Base-by-base conservation (phyloP, 371 early-diverging fungal genomes). In the Apophysomyces ossiformis region DNA sequence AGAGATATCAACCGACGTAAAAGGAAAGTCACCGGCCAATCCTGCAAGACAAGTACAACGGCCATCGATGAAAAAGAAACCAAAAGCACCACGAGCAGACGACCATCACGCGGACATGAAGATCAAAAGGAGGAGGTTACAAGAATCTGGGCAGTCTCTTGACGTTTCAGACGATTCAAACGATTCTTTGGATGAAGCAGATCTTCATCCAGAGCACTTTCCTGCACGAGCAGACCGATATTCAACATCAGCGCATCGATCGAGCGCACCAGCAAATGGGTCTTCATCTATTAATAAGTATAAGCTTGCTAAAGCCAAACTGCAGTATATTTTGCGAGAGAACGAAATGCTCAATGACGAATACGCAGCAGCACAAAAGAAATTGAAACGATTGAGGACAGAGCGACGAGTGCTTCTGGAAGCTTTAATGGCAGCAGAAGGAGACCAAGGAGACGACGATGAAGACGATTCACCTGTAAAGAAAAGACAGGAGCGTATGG, bases 311-410 rank as follows among this genome's bases (percentile, higher is more conserved):
- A 87, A 86, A 70, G 86, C 84, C 32, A 85, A 86, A 60, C 75
- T 83, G 43, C 73, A 67, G 9, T 87, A 87, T 57, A 80, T 86
- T 41, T 62, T 79, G 58, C 81, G 84, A 63, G 86, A 87, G 63
- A 84, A 86, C 46, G 86, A 85, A 39, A 78, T 83, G 68, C 77
- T 87, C 9, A 79, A 75, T 36, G 74, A 81, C 7, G 87, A 87
- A 64, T 86, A 78, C 37, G 74, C 71, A 18, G 70, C 77, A 13
- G 56, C 74, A 16, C 82, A 81, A 61, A 81, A 80, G 69, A 83
- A 84, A 36, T 37, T 87, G 37, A 76, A 71, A 36, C 67, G 85
- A 46, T 61, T 87, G 61, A 77, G 75, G 44, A 82, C 83, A 11
- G 87, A 87, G 56, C 69, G 85, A 39, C 74, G 76, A 44, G 72